Evolutionary conservation across 169 alveolate genomes (phyloP).

Genomic region (Sarcocystis neurona): DNA sequence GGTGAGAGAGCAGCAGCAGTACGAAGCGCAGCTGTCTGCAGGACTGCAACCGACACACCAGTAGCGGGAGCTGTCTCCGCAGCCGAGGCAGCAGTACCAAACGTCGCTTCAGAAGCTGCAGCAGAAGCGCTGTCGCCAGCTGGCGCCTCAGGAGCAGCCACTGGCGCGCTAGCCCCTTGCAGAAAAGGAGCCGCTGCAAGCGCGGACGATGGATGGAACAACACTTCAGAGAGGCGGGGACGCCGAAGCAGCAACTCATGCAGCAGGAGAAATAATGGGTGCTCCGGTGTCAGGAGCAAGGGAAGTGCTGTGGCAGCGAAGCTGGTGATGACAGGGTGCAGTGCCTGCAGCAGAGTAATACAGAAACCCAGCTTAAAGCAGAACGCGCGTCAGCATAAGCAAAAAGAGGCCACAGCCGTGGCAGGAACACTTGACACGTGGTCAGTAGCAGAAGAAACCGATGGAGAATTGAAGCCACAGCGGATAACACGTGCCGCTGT

Average conservation of each 20-base stretch:
- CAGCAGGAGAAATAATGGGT: not conserved
- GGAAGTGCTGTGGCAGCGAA: conserved; percentile 9
- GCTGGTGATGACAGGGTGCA: not conserved
- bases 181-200: not conserved
- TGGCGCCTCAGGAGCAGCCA: not conserved
- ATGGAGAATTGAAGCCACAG: too few species aligned
- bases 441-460: too few species aligned
- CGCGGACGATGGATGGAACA: not conserved
- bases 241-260: conserved; percentile 1
- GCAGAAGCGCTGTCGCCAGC: not conserved
- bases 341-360: not conserved
- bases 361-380: not conserved
- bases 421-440: too few species aligned
- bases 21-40: too few species aligned
- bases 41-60: too few species aligned
- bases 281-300: not conserved
- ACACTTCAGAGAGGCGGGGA: not conserved
- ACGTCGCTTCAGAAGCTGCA: too few species aligned
- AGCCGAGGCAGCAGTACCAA: too few species aligned
- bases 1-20: too few species aligned
- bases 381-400: not conserved
- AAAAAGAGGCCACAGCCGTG: not conserved
- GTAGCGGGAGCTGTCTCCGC: too few species aligned
- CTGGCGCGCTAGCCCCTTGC: not conserved
- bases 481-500: too few species aligned